These are phyloP conservation scores for Fonsecaea multimorphosa DNA, from an alignment of 2,329 filamentous ascomycete species.

Conservation along the genomic window DNA sequence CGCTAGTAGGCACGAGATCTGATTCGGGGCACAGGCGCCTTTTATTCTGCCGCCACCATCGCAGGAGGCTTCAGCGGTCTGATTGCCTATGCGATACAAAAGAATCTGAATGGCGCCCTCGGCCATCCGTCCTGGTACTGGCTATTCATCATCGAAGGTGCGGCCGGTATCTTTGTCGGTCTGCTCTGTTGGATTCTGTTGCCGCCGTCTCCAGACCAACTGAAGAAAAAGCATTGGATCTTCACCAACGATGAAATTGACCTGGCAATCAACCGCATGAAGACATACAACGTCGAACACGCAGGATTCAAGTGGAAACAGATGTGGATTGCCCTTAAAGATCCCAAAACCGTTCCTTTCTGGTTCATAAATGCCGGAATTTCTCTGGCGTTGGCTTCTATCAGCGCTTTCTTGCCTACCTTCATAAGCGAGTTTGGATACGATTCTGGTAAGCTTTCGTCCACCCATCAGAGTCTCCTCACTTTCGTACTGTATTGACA, in stretches of 20 bases:
- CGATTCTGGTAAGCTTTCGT: conserved; percentile 17
- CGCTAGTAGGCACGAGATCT: neutral
- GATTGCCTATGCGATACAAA: conserved; percentile 68
- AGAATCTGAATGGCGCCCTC: conserved; percentile 59
- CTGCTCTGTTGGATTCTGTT: conserved; percentile 2
- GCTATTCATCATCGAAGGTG: conserved; percentile 74
- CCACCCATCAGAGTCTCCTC: neutral
- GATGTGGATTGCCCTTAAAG: conserved; percentile 14
- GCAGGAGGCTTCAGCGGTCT: conserved; percentile 74
- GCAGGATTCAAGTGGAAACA: conserved; percentile 18
- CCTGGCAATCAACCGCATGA: conserved; percentile 3
- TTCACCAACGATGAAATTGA: conserved; percentile 7
- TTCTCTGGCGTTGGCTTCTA: conserved; percentile 10
- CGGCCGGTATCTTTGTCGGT: conserved; percentile 1
- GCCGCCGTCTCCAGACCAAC: conserved; percentile 6
- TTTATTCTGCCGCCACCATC: conserved; percentile 66
- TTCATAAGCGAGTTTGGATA: conserved; percentile 29
- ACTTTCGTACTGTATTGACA: neutral
- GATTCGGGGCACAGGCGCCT: neutral
- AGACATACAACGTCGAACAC: conserved; percentile 20
- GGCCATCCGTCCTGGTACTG: conserved; percentile 67
- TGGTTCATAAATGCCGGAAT: conserved; percentile 4
- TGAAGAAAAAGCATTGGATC: conserved; percentile 16
- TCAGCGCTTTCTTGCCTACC: conserved; percentile 26
- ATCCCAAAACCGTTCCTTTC: conserved; percentile 20